Percentiles rank a stretch among this genome's conserved stretches.
phyloP scores from a whole-genome alignment of 2,329 filamentous ascomycete genomes.

The Teratosphaeria zuluensis region DNA sequence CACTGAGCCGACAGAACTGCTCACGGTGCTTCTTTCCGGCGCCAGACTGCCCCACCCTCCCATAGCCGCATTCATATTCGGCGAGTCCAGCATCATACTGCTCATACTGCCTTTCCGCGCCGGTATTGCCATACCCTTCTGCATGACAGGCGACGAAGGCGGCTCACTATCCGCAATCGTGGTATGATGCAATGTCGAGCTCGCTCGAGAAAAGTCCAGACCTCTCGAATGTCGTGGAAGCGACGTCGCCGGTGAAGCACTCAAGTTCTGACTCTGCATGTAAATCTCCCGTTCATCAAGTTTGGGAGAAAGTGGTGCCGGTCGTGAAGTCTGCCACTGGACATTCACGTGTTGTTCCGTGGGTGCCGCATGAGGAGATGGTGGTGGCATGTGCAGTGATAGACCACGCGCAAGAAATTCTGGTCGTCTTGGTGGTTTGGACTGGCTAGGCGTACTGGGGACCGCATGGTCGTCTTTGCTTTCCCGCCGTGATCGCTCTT shows the following conservation, averaged over 20 bases:
- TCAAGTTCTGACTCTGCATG: slow-evolving; percentile 32
- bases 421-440: slow-evolving; percentile 45
- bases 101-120: slow-evolving; percentile 36
- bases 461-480: slow-evolving; percentile 37
- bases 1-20: slow-evolving; percentile 72
- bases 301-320: slow-evolving; percentile 12
- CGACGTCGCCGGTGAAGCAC: slow-evolving; percentile 66
- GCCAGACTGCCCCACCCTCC: slow-evolving; percentile 8
- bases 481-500: slow-evolving; percentile 22
- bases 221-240: slow-evolving; percentile 82
- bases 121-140: slow-evolving; percentile 54
- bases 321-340: background rate
- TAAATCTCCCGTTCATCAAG: slow-evolving; percentile 30
- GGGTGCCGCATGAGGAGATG: background rate
- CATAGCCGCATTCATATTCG: slow-evolving; percentile 35
- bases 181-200: slow-evolving; percentile 90
- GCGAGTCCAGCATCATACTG: slow-evolving; percentile 49
- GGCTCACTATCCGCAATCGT: slow-evolving; percentile 87
- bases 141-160: slow-evolving; percentile 80
- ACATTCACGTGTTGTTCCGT: background rate
- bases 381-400: slow-evolving; percentile 56
- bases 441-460: slow-evolving; percentile 42
- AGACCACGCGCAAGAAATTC: slow-evolving; percentile 55
- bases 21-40: slow-evolving; percentile 61
- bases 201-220: slow-evolving; percentile 85